Base-by-base conservation (phyloP, 2,329 filamentous ascomycete genomes). In the Stachybotrys echinatus region DNA sequence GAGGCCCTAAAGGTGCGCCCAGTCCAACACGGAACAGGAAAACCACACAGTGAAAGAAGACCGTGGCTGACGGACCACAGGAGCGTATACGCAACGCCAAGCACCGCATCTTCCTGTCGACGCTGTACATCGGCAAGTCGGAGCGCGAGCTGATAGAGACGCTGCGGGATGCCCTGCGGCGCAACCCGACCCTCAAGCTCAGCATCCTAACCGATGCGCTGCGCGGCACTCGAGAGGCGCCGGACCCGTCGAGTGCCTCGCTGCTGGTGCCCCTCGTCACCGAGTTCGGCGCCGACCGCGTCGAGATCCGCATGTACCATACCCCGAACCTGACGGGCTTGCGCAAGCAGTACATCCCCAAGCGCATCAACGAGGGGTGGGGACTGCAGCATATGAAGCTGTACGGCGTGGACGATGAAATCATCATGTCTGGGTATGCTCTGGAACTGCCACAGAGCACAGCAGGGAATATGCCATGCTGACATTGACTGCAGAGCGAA, bases 331-430 rank as follows among this genome's bases (percentile, higher is more conserved):
- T 99, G 55, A 95, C 89, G 3, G 94, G 94, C 0, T 59, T 95
- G 50, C 82, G 86, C 47, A 97, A 97, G 71, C 84, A 85, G 61
- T 75, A 88, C 57, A 82, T 97, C 2, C 94, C 94, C 0, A 89
- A 83, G 63, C 80, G 94, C 19, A 92, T 99, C 65, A 99, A 99
- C 59, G 94, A 99, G 71, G 94, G 94, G 18, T 99, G 94, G 94
- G 94, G 94, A 1, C 71, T 99, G 53, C 94, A 99, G 65, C 94
- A 99, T 65, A 99, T 99, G 92, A 99, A 99, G 76, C 76, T 99
- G 1, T 99, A 99, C 60, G 94, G 94, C 0, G 75, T 96, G 20
- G 94, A 99, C 60, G 91, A 99, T 62, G 91, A 96, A 67, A 87
- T 99, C 51, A 92, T 99, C 56, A 82, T 99, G 60, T 95, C 92